Base-by-base conservation (phyloP, 73 alveolate species). In the Paramecium sexaurelia region DNA sequence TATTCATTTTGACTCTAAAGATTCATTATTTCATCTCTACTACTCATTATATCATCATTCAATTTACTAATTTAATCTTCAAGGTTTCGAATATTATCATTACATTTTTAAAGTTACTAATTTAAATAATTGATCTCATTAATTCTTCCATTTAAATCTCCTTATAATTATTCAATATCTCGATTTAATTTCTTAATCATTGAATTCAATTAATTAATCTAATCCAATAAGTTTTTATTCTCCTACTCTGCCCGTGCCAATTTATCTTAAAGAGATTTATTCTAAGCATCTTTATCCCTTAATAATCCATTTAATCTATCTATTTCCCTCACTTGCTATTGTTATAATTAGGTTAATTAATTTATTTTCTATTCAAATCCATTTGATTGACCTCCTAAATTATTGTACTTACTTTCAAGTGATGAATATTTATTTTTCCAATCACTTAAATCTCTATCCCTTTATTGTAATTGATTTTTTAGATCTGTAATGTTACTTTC, bases 391-490 rank as follows among this genome's bases (percentile, higher is more conserved):
- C 39, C 20, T 17, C 88, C 88, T 17, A 75, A 20, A 75, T n/a
- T 75, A 20, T 75, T 78, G 43, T 29, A 40, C 24, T 78, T 39
- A 45, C 20, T 24, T 27, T 78, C 90, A 22, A 78, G 55, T 39
- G 68, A 8, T 19, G 75, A 40, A 43, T 78, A 78, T 45, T 45
- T 78, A 40, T 43, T 78, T 26, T 24, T 78, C 90, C 90, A 78
- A 41, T 78, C 90, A 22, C 11, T 33, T 11, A 78, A 7, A 40
- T 78, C 90, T 19, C 71, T 11, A 24, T 78, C 90, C 36, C 90
- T 78, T 29, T 11, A 29, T 78, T 43, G 11, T 19, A 78, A 78
- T 78, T 40, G 24, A 43, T 78, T 40, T 7, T 39, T 13, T 41
- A 78, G 41, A 15, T 78, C 90, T 17, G 29, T 13, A 15, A 78